Conservation (phyloP, 192 early-diverging fungal species). For the Backusella australiensis region DNA sequence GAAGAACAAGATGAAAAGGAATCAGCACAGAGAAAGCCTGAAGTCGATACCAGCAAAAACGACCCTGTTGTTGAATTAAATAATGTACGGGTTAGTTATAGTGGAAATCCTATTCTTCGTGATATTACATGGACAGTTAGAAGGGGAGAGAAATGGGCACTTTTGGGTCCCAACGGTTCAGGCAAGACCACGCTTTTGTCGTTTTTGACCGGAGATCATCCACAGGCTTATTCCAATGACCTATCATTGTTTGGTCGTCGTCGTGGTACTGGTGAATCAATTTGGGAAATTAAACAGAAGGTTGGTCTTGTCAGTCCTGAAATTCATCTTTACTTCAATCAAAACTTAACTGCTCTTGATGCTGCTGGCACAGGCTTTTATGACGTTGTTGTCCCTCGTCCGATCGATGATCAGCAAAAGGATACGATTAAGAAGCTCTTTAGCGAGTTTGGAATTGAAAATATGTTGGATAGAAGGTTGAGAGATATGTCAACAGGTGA, state of each 20-base stretch:
- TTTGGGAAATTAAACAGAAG: conserved; percentile 56
- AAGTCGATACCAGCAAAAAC: background rate
- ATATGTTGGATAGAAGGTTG: conserved; percentile 14
- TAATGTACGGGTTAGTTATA: conserved; percentile 42
- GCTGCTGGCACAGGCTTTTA: conserved; percentile 43
- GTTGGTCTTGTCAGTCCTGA: conserved; percentile 52
- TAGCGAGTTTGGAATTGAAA: conserved; percentile 27
- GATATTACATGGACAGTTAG: conserved; percentile 46
- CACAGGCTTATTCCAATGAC: conserved; percentile 57
- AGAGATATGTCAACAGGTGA: conserved; percentile 46
- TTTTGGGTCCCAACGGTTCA: conserved; percentile 53
- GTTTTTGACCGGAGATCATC: conserved; percentile 55
- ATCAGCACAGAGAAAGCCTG: conserved; percentile 13
- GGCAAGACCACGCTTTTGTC: conserved; percentile 59
- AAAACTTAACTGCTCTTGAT: conserved; percentile 30
- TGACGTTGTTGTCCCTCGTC: conserved; percentile 33
- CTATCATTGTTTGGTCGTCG: conserved; percentile 49
- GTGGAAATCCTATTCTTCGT: conserved; percentile 40
- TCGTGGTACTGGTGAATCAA: conserved; percentile 52
- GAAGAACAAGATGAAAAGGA: conserved; percentile 27
- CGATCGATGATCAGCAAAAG: conserved; percentile 13
- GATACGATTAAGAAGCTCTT: conserved; percentile 13
- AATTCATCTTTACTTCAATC: conserved; percentile 55
- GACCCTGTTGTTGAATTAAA: conserved; percentile 40
- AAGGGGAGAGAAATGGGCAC: conserved; percentile 51